A percentile compares a stretch with the other conserved stretches of the same genome.
Evolutionary conservation across 805 yeast genomes (phyloP).

Genomic region (Cephaloascus albidus): DNA sequence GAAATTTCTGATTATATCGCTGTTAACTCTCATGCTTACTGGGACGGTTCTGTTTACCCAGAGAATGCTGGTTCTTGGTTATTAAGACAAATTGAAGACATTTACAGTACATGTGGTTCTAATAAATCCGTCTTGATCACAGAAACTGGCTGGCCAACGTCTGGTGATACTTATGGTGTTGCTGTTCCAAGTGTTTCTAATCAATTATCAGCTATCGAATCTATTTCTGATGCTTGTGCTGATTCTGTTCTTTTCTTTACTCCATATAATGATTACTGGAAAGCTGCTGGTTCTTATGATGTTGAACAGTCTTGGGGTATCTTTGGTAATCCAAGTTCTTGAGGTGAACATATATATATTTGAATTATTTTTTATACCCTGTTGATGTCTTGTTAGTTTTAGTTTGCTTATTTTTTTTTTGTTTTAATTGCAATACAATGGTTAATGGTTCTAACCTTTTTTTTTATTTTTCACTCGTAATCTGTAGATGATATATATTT

Average conservation of each 20-base stretch:
- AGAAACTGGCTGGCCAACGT: conserved; percentile 68
- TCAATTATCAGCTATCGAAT: conserved; percentile 42
- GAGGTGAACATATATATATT: background rate
- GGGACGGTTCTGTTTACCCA: conserved; percentile 47
- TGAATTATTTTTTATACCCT: conserved; percentile 3
- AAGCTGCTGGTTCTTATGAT: conserved; percentile 41
- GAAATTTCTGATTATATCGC: conserved; percentile 53
- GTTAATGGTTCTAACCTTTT: background rate
- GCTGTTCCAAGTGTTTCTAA: conserved; percentile 48
- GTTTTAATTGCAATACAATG: no score
- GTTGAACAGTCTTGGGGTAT: conserved; percentile 61
- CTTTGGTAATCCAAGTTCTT: conserved; percentile 36
- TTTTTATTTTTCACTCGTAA: background rate
- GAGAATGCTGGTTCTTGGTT: conserved; percentile 46
- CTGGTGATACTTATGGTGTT: conserved; percentile 41
- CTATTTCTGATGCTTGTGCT: conserved; percentile 37
- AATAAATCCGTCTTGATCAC: conserved; percentile 40
- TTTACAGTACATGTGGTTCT: conserved; percentile 37
- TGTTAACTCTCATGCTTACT: conserved; percentile 60
- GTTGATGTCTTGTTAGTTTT: background rate
- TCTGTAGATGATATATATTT: background rate
- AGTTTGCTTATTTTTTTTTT: background rate
- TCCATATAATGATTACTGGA: conserved; percentile 58
- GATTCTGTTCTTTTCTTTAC: conserved; percentile 48
- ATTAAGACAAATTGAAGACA: conserved; percentile 31